These are phyloP conservation scores for Monascus purpureus DNA, from an alignment of 495 filamentous ascomycete genomes.

Conservation along the genomic window DNA sequence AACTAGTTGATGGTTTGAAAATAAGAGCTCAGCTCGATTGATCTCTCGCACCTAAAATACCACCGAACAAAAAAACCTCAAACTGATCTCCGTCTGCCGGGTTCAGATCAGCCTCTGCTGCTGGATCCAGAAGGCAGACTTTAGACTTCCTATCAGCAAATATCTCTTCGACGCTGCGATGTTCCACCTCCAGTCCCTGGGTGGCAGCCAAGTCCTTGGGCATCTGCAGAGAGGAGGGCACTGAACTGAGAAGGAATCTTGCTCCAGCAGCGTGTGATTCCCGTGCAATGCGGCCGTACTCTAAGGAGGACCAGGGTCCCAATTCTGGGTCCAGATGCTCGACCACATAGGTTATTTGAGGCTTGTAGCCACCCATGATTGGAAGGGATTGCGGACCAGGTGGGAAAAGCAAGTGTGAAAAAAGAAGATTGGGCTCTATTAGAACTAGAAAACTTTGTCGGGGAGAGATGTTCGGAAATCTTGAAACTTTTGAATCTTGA, in stretches of 20 bases:
- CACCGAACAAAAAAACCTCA: constrained; percentile 88
- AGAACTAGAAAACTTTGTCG: no score
- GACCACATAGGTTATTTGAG: constrained; percentile 53
- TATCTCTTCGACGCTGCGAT: constrained; percentile 61
- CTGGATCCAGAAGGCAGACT: constrained; percentile 83
- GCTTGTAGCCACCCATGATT: constrained; percentile 13
- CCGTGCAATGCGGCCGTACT: constrained; percentile 73
- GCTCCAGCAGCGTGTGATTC: constrained; percentile 58
- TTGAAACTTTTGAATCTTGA: no score
- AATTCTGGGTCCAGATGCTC: constrained; percentile 90
- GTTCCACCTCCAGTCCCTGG: constrained; percentile 51
- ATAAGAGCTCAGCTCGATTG: no score
- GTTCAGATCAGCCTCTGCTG: constrained; percentile 60
- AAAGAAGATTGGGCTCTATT: background rate
- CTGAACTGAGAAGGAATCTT: constrained; percentile 72
- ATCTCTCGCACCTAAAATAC: constrained; percentile 64
- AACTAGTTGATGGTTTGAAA: no score
- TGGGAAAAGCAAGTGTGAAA: constrained; percentile 1
- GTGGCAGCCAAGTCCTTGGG: constrained; percentile 45
- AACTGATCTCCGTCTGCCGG: constrained; percentile 74
- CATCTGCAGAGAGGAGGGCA: constrained; percentile 52
- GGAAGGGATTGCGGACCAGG: constrained; percentile 1
- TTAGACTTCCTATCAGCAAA: constrained; percentile 50
- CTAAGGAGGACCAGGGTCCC: constrained; percentile 83
- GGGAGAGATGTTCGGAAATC: no score